Percentiles rank a stretch among this genome's conserved stretches.
Evolutionary conservation across 2,329 filamentous ascomycete genomes (phyloP).

Genomic region (Westerdykella aurantiaca): DNA sequence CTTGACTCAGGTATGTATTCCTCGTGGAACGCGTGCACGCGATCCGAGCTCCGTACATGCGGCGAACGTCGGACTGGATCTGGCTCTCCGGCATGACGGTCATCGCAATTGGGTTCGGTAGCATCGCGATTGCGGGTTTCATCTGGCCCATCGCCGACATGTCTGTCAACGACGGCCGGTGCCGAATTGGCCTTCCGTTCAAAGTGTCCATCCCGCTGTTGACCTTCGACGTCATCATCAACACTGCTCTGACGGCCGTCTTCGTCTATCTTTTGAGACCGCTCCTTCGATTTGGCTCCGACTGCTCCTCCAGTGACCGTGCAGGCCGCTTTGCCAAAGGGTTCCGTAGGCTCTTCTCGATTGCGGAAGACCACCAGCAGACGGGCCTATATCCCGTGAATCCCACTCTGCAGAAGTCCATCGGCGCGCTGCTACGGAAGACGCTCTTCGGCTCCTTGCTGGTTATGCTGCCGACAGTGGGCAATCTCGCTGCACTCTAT

Average conservation of each 20-base stretch:
- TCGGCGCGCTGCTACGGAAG: slow-evolving; percentile 26
- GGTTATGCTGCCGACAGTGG: slow-evolving; percentile 37
- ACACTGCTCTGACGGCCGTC: slow-evolving; percentile 35
- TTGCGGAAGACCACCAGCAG: slow-evolving; percentile 1
- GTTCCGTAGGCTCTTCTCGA: slow-evolving; percentile 10
- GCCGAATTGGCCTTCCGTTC: slow-evolving; percentile 37
- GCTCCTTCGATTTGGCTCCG: slow-evolving; percentile 15
- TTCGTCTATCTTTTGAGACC: slow-evolving; percentile 37
- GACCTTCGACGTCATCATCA: slow-evolving; percentile 36
- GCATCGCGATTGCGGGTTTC: slow-evolving; percentile 25
- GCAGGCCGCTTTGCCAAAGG: slow-evolving; percentile 10
- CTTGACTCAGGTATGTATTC: slow-evolving; percentile 35
- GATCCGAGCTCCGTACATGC: slow-evolving; percentile 29
- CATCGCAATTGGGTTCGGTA: slow-evolving; percentile 23
- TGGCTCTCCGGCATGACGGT: slow-evolving; percentile 30
- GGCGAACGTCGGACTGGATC: slow-evolving; percentile 29
- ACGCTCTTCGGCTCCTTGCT: slow-evolving; percentile 30
- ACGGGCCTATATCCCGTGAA: slow-evolving; percentile 13
- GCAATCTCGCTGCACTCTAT: slow-evolving; percentile 32
- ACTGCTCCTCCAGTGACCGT: slow-evolving; percentile 4
- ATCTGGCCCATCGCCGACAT: slow-evolving; percentile 29
- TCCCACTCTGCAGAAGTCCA: slow-evolving; percentile 12
- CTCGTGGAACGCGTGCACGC: slow-evolving; percentile 40
- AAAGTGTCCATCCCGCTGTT: slow-evolving; percentile 35
- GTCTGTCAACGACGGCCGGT: slow-evolving; percentile 26